A percentile compares a stretch with the other conserved stretches of the same genome.
Evolutionary conservation across 148 eudicot genomes (phyloP).

Genomic region (Rheum nobile): DNA sequence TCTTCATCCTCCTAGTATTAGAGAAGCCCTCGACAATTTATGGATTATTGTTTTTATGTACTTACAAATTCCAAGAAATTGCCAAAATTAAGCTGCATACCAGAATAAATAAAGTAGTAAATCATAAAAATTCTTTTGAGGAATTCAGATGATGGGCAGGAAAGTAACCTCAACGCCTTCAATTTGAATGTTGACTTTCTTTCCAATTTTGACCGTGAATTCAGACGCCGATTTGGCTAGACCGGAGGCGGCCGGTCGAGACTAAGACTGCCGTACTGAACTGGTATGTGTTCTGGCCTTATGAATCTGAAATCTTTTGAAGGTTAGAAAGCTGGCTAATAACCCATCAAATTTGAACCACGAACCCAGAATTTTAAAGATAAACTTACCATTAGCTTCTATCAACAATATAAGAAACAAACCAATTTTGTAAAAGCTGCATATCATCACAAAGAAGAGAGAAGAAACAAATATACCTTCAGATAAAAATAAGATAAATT

Average conservation of each 20-base stretch:
- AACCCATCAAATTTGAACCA: no score
- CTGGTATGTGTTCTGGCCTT: slow-evolving; percentile 83
- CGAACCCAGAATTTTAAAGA: no score
- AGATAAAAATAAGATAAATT: no score
- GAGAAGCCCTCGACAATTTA: no score
- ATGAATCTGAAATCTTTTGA: slow-evolving; percentile 40
- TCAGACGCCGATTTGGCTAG: slow-evolving; percentile 91
- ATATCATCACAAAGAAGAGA: no score
- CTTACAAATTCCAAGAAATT: background rate
- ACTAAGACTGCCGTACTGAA: slow-evolving; percentile 90
- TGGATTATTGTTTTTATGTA: background rate
- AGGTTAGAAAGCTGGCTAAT: background rate
- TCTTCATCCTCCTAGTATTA: background rate
- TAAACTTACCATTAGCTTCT: no score
- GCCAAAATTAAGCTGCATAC: background rate
- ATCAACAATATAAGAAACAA: no score
- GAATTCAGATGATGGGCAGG: background rate
- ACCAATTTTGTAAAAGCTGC: no score
- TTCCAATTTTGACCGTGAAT: slow-evolving; percentile 85
- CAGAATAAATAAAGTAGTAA: background rate
- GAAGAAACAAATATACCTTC: no score
- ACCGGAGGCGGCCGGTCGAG: slow-evolving; percentile 43
- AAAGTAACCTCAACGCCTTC: slow-evolving; percentile 86
- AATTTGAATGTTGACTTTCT: slow-evolving; percentile 86
- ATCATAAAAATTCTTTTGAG: background rate